Evolutionary conservation across 345 rosid genomes (phyloP), one percentile per base, ranked within the genome.

Genomic region (Brassica incana): DNA sequence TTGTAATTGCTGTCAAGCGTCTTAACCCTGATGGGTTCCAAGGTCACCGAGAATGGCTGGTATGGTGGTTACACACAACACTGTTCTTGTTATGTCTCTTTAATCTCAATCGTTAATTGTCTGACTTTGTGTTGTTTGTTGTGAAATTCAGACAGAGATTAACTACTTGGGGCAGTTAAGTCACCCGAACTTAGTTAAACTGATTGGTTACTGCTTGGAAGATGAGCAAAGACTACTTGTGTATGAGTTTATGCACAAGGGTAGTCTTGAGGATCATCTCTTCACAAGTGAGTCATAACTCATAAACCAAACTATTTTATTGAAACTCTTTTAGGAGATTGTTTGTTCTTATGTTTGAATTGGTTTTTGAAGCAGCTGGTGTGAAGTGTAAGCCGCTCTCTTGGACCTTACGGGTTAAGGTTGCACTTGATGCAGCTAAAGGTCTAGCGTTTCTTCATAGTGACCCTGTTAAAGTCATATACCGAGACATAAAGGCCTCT

Each of bases 41-140:
- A 85, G 99, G 99, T 78, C 99, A 95, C 75, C 87, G 78, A 64
- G 99, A 95, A 87, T 95, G 99, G 99, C 76, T 95, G 98, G 98
- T 94, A 52, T n/a, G 58, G 5, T n/a, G 58, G 5, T 0, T 30
- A 71, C 33, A 74, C 65, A 74, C 71, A 23, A 43, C 62, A 56
- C 32, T 73, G 30, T 64, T 71, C 54, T 59, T 58, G 18, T 38
- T 58, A 27, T 56, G 8, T 60, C 27, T 43, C 25, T 77, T 2
- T 15, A 8, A 67, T 69, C 36, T 56, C 40, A 43, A 45, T 45
- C 30, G 36, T 50, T 59, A 20, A 29, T 14, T 59, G 5, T 59
- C n/a, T 10, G n/a, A 48, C 10, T 32, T 38, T 71, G 75, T 58
- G 35, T 59, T 63, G 70, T 35, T 64, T 65, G 48, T 75, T 62